Base-by-base conservation (phyloP, 2,329 filamentous ascomycete genomes). In the Arthroderma sp. region DNA sequence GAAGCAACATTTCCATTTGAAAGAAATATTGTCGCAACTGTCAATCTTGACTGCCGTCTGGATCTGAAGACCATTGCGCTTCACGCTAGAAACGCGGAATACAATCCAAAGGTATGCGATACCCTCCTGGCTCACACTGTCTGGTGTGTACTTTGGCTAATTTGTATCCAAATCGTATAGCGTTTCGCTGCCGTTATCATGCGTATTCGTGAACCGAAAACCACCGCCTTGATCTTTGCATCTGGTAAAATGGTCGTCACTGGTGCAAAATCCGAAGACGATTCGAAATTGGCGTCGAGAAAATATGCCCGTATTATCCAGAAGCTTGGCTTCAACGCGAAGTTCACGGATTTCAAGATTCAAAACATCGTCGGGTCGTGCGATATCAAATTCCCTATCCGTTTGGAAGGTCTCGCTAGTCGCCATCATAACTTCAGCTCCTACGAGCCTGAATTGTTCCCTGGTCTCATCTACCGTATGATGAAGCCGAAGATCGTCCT, bases 331-430 rank as follows among this genome's bases (percentile, higher is more conserved):
- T 98, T 98, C 76, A 94, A 95, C 56, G 89, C 91, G 59, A 95
- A 95, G 78, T 96, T 98, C 68, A 95, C 88, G 54, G 91, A 98
- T 66, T 98, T 98, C 73, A 98, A 96, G 78, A 98, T 98, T 60
- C 88, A 95, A 73, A 98, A 98, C 69, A 96, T 98, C 53, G 91
- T 98, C 54, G 91, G 91, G 53, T 94, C 87, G 49, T 96, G 89
- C 67, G 91, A 98, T 64, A 95, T 98, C 75, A 95, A 95, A 75
- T 98, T 98, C 71, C 91, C 91, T 44, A 95, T 98, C 57, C 86
- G 91, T 54, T 75, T 98, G 48, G 91, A 96, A 66, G 91, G 91
- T 68, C 73, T 98, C 63, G 91, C 91, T 10, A 91, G 83, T 55
- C 86, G 88, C 69, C 91, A 98, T 76, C 89, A 96, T 75, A 94